Percentiles rank a stretch among this genome's conserved stretches.
Evolutionary conservation across 768 basidiomycete species (phyloP).

Genomic region (Leucocoprinus leucothites): DNA sequence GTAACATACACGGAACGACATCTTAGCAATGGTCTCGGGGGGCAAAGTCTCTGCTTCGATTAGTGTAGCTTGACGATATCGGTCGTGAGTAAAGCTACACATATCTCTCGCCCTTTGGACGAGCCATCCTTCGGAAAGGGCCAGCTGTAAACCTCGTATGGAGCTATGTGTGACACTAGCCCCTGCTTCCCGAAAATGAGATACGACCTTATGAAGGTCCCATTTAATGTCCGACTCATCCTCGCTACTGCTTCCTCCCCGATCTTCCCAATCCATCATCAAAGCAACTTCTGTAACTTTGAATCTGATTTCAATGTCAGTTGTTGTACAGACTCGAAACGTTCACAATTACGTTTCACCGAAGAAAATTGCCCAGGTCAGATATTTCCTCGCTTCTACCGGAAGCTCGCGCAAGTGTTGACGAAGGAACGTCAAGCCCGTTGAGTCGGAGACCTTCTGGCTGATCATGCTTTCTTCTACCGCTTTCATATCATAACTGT

Average conservation of each 20-base stretch:
- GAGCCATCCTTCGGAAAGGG: constrained; percentile 71
- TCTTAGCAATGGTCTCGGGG: constrained; percentile 50
- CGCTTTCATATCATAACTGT: constrained; percentile 51
- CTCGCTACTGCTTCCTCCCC: constrained; percentile 47
- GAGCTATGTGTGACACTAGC: constrained; percentile 47
- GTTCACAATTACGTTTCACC: constrained; percentile 55
- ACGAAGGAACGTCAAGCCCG: constrained; percentile 59
- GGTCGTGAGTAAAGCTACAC: constrained; percentile 74
- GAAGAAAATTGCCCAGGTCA: constrained; percentile 72
- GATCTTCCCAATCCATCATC: constrained; percentile 74
- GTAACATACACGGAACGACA: constrained; percentile 60
- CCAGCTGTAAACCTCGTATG: constrained; percentile 66
- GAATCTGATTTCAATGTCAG: constrained; percentile 39
- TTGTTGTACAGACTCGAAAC: neutral
- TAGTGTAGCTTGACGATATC: constrained; percentile 71
- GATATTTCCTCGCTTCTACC: constrained; percentile 61
- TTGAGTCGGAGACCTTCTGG: constrained; percentile 55
- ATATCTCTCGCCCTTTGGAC: constrained; percentile 70
- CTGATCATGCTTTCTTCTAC: constrained; percentile 55
- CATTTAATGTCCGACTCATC: constrained; percentile 50
- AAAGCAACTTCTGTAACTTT: constrained; percentile 70
- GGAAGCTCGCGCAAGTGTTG: constrained; percentile 58
- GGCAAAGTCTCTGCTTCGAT: constrained; percentile 53
- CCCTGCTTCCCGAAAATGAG: constrained; percentile 41
- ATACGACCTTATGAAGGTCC: constrained; percentile 50